Evolutionary conservation across 805 yeast species (phyloP).

Genomic region (Kluyveromyces aestuarii): DNA sequence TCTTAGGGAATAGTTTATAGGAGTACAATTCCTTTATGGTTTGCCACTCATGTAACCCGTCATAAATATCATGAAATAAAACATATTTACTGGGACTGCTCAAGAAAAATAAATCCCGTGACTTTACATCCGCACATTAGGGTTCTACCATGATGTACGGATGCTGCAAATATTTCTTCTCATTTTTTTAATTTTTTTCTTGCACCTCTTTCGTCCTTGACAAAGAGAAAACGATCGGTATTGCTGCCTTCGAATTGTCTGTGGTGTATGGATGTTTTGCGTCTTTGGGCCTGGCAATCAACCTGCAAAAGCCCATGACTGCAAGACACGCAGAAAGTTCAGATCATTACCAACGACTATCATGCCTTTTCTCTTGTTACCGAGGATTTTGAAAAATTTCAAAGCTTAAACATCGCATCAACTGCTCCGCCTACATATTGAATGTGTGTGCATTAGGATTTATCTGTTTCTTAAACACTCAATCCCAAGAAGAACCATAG

Average conservation of each 20-base stretch:
- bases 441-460: not conserved
- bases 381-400: not conserved
- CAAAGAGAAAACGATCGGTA: not conserved
- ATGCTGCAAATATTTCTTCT: too few species aligned
- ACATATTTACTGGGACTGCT: not conserved
- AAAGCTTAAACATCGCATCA: not conserved
- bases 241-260: not conserved
- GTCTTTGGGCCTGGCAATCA: too few species aligned
- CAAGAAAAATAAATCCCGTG: not conserved
- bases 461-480: not conserved
- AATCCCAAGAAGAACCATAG: conserved; percentile 6
- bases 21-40: not conserved
- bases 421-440: not conserved
- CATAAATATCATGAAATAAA: not conserved
- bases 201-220: not conserved
- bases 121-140: not conserved
- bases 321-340: not conserved
- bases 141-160: not conserved
- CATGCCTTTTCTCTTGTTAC: not conserved
- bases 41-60: not conserved
- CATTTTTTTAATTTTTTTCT: not conserved
- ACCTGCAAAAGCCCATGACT: not conserved
- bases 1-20: too few species aligned
- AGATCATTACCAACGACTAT: not conserved
- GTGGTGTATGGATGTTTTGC: not conserved